Evolutionary conservation across 2,329 filamentous ascomycete species (phyloP), one percentile per base, ranked within the genome.

Genomic region (Thielaviopsis ethacetica): DNA sequence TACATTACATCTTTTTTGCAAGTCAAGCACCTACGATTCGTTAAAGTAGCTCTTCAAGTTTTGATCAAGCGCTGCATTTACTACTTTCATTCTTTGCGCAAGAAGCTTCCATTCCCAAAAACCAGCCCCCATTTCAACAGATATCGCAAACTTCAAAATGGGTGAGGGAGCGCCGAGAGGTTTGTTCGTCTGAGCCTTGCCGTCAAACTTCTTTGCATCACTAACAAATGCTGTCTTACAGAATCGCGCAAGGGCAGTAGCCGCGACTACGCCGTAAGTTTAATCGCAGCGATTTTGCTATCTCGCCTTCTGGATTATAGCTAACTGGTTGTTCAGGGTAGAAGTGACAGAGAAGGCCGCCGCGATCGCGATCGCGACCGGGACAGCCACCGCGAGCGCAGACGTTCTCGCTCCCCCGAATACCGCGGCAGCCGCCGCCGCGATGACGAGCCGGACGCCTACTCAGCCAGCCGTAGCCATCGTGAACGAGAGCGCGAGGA

Each of bases 401-500:
- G 90, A 72, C 86, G 91, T 64, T 95, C 91, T 62, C 84, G 91
- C 68, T 97, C 91, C 19, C 91, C 91, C 60, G 84, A 86, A 66
- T 83, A 88, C 68, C 79, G 73, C 61, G 67, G 81, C 67, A 76
- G 82, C 64, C 80, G 84, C 60, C 83, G 88, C 65, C 86, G 86
- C 65, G 86, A 93, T 56, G 81, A 80, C 70, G 79, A 82, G 61
- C 88, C 91, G 70, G 90, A 96, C 71, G 84, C 87, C 59, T 97
- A 97, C 73, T 95, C 91, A 21, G 90, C 88, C 5, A 95, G 90
- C 72, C 86, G 91, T 65, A 91, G 85, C 73, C 94, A 95, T 71
- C 83, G 91, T 69, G 91, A 95, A 69, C 80, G 91, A 63, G 91
- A 97, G 74, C 86, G 91, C 62, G 91, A 97, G 72, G 91, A 96